Percentiles rank a stretch among this genome's conserved stretches.
Evolutionary conservation across 108 stramenopile genomes (phyloP).

Genomic region (Nannochloropsis salina): DNA sequence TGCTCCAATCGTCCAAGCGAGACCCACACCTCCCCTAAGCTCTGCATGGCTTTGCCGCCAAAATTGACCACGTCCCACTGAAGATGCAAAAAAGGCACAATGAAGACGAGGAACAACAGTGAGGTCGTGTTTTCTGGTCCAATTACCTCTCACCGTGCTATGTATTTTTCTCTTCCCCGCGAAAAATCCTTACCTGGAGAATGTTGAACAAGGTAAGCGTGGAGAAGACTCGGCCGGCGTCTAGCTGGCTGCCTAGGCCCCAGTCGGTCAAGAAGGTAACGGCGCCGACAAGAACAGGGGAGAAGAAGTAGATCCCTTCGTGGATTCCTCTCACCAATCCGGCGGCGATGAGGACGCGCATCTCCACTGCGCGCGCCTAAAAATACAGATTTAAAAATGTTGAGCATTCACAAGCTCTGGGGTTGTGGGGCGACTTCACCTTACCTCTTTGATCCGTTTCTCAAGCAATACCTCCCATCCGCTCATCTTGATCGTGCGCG

Average conservation of each 20-base stretch:
- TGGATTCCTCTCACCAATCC: conserved; percentile 65
- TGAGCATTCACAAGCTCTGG: no score
- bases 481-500: not conserved
- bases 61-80: conserved; percentile 65
- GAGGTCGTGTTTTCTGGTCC: not conserved
- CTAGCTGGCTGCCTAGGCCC: conserved; percentile 44
- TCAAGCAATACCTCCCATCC: conserved; percentile 23
- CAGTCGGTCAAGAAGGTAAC: conserved; percentile 61
- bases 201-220: conserved; percentile 66
- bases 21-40: conserved; percentile 26
- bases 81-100: not conserved
- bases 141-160: not conserved
- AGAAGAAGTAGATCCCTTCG: conserved; percentile 66
- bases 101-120: not conserved
- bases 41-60: conserved; percentile 67
- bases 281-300: conserved; percentile 56
- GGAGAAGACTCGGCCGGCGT: conserved; percentile 56
- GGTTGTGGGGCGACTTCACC: conserved; percentile 24
- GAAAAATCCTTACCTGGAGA: conserved; percentile 54
- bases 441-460: conserved; percentile 29
- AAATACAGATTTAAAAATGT: no score
- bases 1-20: conserved; percentile 26
- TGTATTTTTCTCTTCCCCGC: not conserved
- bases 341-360: conserved; percentile 60
- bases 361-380: conserved; percentile 48